Evolutionary conservation across 208 protist genomes (phyloP).

Genomic region (Leishmania guyanensis): DNA sequence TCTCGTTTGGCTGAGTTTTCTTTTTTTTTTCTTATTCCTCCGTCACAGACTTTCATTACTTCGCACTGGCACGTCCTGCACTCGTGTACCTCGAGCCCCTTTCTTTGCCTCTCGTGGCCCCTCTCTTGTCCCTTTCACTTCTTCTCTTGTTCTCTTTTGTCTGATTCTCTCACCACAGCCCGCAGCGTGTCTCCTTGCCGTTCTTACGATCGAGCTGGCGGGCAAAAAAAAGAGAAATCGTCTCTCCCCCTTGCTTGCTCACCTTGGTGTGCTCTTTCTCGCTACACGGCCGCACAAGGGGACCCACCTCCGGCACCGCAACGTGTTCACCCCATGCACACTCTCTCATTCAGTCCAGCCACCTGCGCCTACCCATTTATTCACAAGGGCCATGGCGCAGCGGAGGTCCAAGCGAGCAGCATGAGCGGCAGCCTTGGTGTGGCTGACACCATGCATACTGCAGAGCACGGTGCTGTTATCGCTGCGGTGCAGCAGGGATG

Average conservation of each 20-base stretch:
- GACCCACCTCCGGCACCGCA: background rate
- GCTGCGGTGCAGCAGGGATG: slow-evolving; percentile 1
- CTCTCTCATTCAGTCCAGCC: background rate
- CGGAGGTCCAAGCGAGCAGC: background rate
- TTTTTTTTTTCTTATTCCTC: background rate
- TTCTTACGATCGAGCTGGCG: background rate
- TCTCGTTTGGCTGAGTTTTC: background rate
- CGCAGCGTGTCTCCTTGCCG: background rate
- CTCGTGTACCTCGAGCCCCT: background rate
- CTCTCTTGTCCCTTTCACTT: background rate
- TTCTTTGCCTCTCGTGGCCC: background rate
- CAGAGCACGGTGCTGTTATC: background rate
- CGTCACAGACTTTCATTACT: background rate
- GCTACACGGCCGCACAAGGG: background rate
- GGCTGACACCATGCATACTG: background rate
- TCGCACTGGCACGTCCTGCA: background rate
- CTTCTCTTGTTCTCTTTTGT: slow-evolving; percentile 9
- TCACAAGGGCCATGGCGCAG: background rate
- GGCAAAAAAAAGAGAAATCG: background rate
- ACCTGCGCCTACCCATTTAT: slow-evolving; percentile 8
- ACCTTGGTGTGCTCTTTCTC: background rate
- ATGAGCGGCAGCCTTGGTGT: background rate
- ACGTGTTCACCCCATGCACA: background rate
- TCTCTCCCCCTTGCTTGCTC: background rate
- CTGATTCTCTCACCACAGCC: background rate